Base-by-base conservation (phyloP, 352 stramenopile species). In the Globisporangium paddicum region DNA sequence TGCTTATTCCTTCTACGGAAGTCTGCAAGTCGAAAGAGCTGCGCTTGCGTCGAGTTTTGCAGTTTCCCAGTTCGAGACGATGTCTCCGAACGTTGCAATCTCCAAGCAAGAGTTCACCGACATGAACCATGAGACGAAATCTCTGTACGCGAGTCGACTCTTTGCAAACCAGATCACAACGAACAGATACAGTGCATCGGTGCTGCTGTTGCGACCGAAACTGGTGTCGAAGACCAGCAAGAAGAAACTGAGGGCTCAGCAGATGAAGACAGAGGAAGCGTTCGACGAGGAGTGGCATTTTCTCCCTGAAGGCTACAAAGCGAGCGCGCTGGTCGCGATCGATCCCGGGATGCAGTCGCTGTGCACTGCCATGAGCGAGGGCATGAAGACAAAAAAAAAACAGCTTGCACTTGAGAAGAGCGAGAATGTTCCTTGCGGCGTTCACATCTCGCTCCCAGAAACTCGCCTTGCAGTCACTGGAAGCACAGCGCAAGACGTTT, bases 331-430 rank as follows among this genome's bases (percentile, higher is more conserved):
- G 10, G 10, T 62, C 4, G 42, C 13, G 0, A 47, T 62, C 14
- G 55, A 62, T 47, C 55, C 55, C 1, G 55, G 44, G 6, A 62
- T 62, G 55, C 28, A 19, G 14, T 49, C 30, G n/a, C n/a, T 62
- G 8, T 47, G 42, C 28, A 62, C 55, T 18, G 44, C 55, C 0
- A 44, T 62, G 44, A 35, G 19, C 18, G 44, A 62, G 25, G 44
- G 42, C 21, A 14, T 23, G 35, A 53, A 53, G 46, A n/a, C n/a
- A n/a, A n/a, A n/a, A n/a, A 37, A n/a, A 7, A n/a, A n/a, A n/a
- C n/a, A n/a, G n/a, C n/a, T n/a, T n/a, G n/a, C n/a, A n/a, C n/a
- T n/a, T n/a, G 19, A 34, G 30, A n/a, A 53, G 16, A n/a, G n/a
- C n/a, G n/a, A n/a, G n/a, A n/a, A n/a, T n/a, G n/a, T n/a, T n/a